phyloP scores from a whole-genome alignment of 140 eudicot genomes.

The Oenanthe javanica region DNA sequence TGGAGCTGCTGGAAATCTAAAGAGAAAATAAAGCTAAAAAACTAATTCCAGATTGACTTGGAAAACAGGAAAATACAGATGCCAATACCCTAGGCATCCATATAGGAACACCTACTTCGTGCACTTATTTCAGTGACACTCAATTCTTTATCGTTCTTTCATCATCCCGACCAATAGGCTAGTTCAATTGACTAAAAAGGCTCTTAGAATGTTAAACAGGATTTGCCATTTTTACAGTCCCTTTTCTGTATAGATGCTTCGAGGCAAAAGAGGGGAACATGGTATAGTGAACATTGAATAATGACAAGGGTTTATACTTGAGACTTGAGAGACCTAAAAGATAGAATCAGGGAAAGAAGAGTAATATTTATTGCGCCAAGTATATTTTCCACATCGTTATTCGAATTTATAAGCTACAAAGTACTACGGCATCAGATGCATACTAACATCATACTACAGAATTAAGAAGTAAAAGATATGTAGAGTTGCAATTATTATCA shows the following conservation, averaged over 20 bases:
- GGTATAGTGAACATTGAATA: not conserved
- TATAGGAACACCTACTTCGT: not conserved
- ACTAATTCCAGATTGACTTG: not conserved
- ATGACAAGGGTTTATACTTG: too few species aligned
- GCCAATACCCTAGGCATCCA: not conserved
- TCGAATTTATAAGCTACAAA: not conserved
- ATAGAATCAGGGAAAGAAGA: not conserved
- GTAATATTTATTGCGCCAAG: not conserved
- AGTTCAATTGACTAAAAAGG: not conserved
- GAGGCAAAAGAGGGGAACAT: not conserved
- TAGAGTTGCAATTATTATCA: not conserved
- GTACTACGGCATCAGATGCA: not conserved
- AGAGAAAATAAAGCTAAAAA: not conserved
- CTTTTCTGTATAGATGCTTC: not conserved
- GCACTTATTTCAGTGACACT: not conserved
- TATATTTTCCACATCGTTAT: not conserved
- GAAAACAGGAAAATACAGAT: not conserved
- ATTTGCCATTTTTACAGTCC: not conserved
- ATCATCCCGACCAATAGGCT: not conserved
- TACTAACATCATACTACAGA: not conserved
- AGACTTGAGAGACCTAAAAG: not conserved
- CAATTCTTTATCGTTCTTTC: not conserved
- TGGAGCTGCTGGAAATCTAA: not conserved
- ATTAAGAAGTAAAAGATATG: not conserved
- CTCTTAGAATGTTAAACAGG: not conserved